Percentiles rank a stretch among this genome's conserved stretches.
Conservation (phyloP, 768 basidiomycete species). For the Amanita molliuscula region DNA sequence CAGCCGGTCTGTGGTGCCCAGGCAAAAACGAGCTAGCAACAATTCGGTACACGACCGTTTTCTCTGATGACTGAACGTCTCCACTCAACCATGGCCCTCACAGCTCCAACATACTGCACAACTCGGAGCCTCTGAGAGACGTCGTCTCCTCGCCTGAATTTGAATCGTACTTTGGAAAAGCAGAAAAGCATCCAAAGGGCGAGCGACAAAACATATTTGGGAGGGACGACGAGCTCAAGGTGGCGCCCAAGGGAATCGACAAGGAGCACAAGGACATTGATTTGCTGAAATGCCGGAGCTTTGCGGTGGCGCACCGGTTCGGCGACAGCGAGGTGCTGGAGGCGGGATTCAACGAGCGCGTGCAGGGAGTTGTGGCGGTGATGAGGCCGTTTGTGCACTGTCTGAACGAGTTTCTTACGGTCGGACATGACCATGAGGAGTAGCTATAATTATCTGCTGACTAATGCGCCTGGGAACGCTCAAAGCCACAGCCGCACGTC, state of each 20-base stretch:
- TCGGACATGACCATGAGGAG: conserved; percentile 28
- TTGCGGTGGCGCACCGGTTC: conserved; percentile 60
- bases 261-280: conserved; percentile 93
- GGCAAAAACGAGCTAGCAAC: conserved; percentile 69
- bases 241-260: conserved; percentile 81
- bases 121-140: conserved; percentile 50
- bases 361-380: conserved; percentile 43
- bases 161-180: conserved; percentile 65
- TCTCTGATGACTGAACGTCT: neutral
- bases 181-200: conserved; percentile 52
- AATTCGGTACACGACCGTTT: conserved; percentile 40
- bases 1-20: conserved; percentile 75
- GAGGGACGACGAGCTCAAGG: conserved; percentile 78
- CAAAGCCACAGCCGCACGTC: neutral
- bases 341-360: conserved; percentile 52
- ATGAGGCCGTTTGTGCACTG: conserved; percentile 75
- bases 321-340: conserved; percentile 62
- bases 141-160: conserved; percentile 65
- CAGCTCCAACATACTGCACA: conserved; percentile 54
- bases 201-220: conserved; percentile 75
- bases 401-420: conserved; percentile 64
- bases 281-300: conserved; percentile 73
- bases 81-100: neutral
- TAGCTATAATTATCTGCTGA: conserved; percentile 17
- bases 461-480: conserved; percentile 1